These are phyloP conservation scores for Exsudoporus frostii DNA, from an alignment of 768 basidiomycete species.

Conservation along the genomic window DNA sequence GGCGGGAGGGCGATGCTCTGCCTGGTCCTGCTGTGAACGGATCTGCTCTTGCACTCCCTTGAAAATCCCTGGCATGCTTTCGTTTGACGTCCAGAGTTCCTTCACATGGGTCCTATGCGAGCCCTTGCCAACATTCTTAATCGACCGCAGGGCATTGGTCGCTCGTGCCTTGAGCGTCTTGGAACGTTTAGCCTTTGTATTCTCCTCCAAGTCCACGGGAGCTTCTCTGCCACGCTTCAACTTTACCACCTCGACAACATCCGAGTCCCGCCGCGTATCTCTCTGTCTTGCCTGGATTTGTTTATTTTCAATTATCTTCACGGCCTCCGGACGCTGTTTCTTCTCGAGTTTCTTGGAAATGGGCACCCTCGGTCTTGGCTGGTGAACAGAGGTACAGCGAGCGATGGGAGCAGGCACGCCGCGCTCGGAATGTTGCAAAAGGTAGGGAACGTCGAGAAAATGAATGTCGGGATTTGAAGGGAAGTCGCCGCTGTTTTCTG, in stretches of 20 bases:
- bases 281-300: conserved; percentile 15
- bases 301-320: conserved; percentile 24
- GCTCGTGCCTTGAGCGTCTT: conserved; percentile 47
- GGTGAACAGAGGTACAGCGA: conserved; percentile 5
- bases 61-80: conserved; percentile 26
- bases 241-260: conserved; percentile 60
- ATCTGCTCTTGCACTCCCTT: conserved; percentile 27
- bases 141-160: conserved; percentile 43
- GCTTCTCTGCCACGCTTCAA: conserved; percentile 40
- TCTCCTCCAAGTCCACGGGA: conserved; percentile 23
- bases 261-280: conserved; percentile 40
- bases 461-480: conserved; percentile 28
- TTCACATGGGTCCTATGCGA: conserved; percentile 38
- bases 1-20: conserved; percentile 9
- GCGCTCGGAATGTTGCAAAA: conserved; percentile 13
- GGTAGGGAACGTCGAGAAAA: conserved; percentile 34
- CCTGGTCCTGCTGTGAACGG: conserved; percentile 11
- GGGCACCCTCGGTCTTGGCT: conserved; percentile 6
- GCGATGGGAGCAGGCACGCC: background rate
- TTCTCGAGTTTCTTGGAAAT: conserved; percentile 27
- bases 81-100: conserved; percentile 35
- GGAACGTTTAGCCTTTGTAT: conserved; percentile 29
- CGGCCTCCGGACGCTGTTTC: conserved; percentile 28
- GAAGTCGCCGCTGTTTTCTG: conserved; percentile 17
- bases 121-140: conserved; percentile 41